A percentile compares a stretch with the other conserved stretches of the same genome.
Evolutionary conservation across 495 filamentous ascomycete genomes (phyloP).

Genomic region (Cenococcum geophilum): DNA sequence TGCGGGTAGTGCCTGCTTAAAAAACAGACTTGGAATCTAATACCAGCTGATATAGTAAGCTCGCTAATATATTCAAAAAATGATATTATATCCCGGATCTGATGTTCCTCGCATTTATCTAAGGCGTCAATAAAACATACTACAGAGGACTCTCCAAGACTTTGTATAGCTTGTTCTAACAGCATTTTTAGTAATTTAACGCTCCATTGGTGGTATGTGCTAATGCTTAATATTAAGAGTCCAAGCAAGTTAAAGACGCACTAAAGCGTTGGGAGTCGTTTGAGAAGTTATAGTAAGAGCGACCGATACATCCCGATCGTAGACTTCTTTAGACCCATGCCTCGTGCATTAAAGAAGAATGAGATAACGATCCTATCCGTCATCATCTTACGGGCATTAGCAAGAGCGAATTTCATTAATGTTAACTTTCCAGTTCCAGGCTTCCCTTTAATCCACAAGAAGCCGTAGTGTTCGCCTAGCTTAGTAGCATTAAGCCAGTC

Average conservation of each 20-base stretch:
- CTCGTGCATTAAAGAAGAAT: conserved; percentile 41
- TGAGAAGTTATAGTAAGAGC: conserved; percentile 2
- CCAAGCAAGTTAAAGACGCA: conserved; percentile 15
- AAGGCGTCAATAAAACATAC: conserved; percentile 26
- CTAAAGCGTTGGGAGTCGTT: conserved; percentile 1
- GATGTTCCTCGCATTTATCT: conserved; percentile 22
- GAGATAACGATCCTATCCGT: conserved; percentile 20
- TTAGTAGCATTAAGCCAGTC: conserved; percentile 9
- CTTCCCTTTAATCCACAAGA: conserved; percentile 27
- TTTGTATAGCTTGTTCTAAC: conserved; percentile 13
- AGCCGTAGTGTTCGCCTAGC: conserved; percentile 7
- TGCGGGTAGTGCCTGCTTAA: conserved; percentile 50
- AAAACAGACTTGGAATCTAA: conserved; percentile 36
- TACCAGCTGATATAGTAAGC: conserved; percentile 9
- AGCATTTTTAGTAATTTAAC: conserved; percentile 10
- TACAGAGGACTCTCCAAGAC: conserved; percentile 9
- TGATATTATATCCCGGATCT: conserved; percentile 17
- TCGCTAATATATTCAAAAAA: conserved; percentile 20
- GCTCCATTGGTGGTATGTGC: conserved; percentile 14
- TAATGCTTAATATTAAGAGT: conserved; percentile 10
- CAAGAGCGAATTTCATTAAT: conserved; percentile 12
- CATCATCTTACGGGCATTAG: conserved; percentile 3
- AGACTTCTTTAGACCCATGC: conserved; percentile 17
- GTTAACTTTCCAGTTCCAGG: conserved; percentile 26
- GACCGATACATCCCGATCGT: conserved; percentile 2